These are phyloP conservation scores for Spiromastix sp. DNA, from an alignment of 2,329 filamentous ascomycete genomes.

Conservation along the genomic window DNA sequence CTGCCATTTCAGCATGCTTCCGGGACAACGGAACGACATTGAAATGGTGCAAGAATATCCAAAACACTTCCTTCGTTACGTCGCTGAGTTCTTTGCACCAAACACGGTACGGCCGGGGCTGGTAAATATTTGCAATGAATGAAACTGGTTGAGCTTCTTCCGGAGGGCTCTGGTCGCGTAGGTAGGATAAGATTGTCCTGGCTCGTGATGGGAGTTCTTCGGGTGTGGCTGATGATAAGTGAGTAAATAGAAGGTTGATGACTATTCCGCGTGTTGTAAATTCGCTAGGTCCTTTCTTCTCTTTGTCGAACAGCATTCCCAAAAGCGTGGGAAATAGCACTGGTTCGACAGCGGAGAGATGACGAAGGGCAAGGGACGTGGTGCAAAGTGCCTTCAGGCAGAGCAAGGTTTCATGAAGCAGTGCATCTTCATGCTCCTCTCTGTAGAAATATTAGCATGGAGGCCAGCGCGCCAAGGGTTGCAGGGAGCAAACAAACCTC, in stretches of 20 bases:
- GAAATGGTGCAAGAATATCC: slow-evolving; percentile 93
- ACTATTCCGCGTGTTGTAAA: slow-evolving; percentile 89
- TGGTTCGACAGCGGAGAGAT: slow-evolving; percentile 67
- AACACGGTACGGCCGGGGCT: slow-evolving; percentile 75
- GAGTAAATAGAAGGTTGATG: slow-evolving; percentile 78
- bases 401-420: slow-evolving; percentile 83
- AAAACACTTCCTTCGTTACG: slow-evolving; percentile 97
- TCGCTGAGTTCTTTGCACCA: slow-evolving; percentile 90
- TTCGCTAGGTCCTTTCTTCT: slow-evolving; percentile 94
- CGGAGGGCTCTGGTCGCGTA: slow-evolving; percentile 67
- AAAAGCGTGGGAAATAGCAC: slow-evolving; percentile 79
- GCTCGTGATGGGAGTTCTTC: slow-evolving; percentile 59
- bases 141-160: slow-evolving; percentile 67
- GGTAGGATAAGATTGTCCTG: slow-evolving; percentile 62
- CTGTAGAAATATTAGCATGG: slow-evolving; percentile 36
- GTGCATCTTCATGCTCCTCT: slow-evolving; percentile 89
- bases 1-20: slow-evolving; percentile 22
- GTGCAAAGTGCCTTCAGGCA: slow-evolving; percentile 93
- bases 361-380: slow-evolving; percentile 72
- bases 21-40: slow-evolving; percentile 60
- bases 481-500: slow-evolving; percentile 55
- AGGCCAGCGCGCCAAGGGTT: too few species aligned
- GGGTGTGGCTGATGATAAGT: slow-evolving; percentile 59
- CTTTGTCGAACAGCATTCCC: slow-evolving; percentile 89
- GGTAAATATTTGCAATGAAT: slow-evolving; percentile 84